phyloP scores from a whole-genome alignment of 1,284 basidiomycete genomes.

The Wallemia mellicola region DNA sequence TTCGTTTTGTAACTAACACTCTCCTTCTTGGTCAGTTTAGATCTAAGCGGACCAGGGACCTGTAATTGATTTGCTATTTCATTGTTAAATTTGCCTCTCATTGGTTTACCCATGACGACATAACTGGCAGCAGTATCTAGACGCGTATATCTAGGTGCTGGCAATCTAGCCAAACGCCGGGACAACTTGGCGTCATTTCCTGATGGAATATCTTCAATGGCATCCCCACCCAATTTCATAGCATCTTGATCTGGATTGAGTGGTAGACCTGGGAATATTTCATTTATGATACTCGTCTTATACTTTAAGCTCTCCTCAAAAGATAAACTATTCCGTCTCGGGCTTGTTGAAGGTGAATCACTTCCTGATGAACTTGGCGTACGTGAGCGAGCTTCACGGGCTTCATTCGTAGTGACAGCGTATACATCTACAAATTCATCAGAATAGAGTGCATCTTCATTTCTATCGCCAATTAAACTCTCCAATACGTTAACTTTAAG shows the following conservation, averaged over 20 bases:
- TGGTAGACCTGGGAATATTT: neutral
- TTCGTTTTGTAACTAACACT: constrained; percentile 16
- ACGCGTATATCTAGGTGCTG: constrained; percentile 1
- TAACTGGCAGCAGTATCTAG: constrained; percentile 20
- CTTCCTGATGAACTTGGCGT: neutral
- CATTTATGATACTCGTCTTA: neutral
- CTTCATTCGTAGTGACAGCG: neutral
- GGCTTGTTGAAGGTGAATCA: neutral
- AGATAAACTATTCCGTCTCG: neutral
- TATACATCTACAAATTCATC: neutral
- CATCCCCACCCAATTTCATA: neutral
- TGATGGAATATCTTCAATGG: constrained; percentile 3
- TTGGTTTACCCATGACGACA: constrained; percentile 39
- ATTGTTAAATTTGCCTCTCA: constrained; percentile 61
- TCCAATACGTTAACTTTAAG: neutral
- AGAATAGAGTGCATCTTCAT: neutral
- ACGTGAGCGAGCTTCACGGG: neutral
- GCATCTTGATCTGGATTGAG: neutral
- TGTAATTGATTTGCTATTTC: constrained; percentile 33
- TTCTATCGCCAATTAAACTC: neutral
- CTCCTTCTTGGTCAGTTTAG: constrained; percentile 18
- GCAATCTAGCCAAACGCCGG: constrained; percentile 4
- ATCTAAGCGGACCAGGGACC: constrained; percentile 27
- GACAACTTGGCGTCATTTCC: constrained; percentile 6
- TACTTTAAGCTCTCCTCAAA: neutral